phyloP scores from a whole-genome alignment of 2,329 filamentous ascomycete genomes.

The Penicillium hordei region DNA sequence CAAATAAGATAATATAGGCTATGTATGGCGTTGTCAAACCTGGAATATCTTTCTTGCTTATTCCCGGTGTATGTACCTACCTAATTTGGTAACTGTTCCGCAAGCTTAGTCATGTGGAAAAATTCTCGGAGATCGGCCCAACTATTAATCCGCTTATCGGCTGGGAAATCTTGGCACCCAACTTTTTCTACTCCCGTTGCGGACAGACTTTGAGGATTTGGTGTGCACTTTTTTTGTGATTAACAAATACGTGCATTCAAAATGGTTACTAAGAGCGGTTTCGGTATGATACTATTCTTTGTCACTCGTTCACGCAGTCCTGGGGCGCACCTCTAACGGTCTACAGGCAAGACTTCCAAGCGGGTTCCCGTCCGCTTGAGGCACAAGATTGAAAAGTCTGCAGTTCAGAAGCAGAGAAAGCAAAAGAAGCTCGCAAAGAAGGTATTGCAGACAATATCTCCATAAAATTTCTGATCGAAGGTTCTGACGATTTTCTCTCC shows the following conservation, averaged over 20 bases:
- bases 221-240: constrained; percentile 18
- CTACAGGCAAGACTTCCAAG: constrained; percentile 88
- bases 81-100: constrained; percentile 17
- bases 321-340: constrained; percentile 7
- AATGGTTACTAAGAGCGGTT: constrained; percentile 38
- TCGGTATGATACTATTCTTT: constrained; percentile 31
- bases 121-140: constrained; percentile 35
- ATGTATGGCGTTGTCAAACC: background rate
- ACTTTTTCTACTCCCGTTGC: constrained; percentile 27
- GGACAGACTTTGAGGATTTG: constrained; percentile 13
- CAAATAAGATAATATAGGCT: background rate
- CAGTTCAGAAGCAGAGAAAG: constrained; percentile 87
- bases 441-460: constrained; percentile 38
- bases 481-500: constrained; percentile 14
- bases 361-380: constrained; percentile 83
- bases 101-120: constrained; percentile 1
- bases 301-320: background rate
- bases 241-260: constrained; percentile 21
- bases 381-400: constrained; percentile 94
- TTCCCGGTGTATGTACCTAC: background rate
- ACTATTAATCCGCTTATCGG: constrained; percentile 37
- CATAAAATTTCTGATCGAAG: background rate
- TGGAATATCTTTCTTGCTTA: constrained; percentile 3
- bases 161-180: constrained; percentile 36
- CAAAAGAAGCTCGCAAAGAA: constrained; percentile 85